Base-by-base conservation (phyloP, 768 basidiomycete genomes). In the Punctularia strigosozonata region DNA sequence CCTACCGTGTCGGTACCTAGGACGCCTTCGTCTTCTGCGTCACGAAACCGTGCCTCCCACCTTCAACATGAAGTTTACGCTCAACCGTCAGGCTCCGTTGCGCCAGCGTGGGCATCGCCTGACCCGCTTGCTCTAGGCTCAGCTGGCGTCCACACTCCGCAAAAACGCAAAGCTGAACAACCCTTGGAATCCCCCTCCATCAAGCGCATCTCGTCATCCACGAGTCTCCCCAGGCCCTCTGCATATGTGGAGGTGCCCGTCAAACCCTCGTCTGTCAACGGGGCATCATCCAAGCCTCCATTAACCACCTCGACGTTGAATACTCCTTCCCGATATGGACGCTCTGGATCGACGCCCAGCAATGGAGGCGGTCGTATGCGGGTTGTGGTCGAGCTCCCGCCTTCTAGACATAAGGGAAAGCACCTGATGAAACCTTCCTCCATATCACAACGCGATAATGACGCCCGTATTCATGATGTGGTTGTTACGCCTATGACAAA, bases 81-180 rank as follows among this genome's bases (percentile, higher is more conserved):
- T 46, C 41, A 40, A 48, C 44, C 44, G 73, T 50, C 75, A 75
- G 3, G 75, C 78, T 52, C 74, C 76, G 12, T 79, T n/a, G 59
- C 67, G 0, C 50, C 71, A 17, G 51, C 50, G n/a, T 56, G 56
- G 31, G 47, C 46, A 8, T 47, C 52, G 31, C 54, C 62, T 7
- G 49, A 50, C 8, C 47, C 48, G 20, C 49, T 40, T 10, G 37
- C 48, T 12, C 25, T 50, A 8, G 46, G 50, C 28, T 15, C 28
- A 15, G 10, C 28, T 12, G 46, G 55, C 8, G 47, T 67, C 15
- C 28, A 10, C 6, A 83, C 83, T 0, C 81, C 84, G 7, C 70
- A 68, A 36, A 89, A 89, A 52, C 71, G 84, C 37, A 88, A 86
- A 49, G 63, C 69, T 3, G 64, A 64, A 3, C 73, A 72, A 19